Conservation (phyloP, 768 basidiomycete genomes). For the Terana coerulea region DNA sequence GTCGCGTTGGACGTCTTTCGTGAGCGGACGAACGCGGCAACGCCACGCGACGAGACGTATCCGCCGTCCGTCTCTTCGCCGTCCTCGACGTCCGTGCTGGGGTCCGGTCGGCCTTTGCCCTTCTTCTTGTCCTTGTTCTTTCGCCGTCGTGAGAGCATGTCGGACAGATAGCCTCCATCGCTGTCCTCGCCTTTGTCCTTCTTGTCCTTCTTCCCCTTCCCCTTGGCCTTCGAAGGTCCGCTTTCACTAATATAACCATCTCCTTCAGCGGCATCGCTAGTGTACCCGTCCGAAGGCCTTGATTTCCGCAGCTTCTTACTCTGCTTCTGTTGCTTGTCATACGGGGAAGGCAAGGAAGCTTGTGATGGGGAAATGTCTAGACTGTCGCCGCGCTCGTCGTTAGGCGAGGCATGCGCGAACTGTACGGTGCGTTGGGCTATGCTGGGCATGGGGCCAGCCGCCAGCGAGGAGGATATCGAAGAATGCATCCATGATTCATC, state of each 20-base stretch:
- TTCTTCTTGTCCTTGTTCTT: conserved; percentile 27
- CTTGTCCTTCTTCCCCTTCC: conserved; percentile 22
- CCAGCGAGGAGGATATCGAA: not conserved
- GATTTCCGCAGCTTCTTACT: conserved; percentile 41
- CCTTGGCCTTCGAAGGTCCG: conserved; percentile 27
- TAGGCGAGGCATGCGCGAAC: no score
- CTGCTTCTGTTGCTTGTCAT: no score
- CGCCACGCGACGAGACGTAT: conserved; percentile 24
- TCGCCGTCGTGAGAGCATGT: conserved; percentile 18
- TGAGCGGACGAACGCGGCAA: not conserved
- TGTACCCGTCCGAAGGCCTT: conserved; percentile 40
- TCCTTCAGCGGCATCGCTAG: conserved; percentile 51
- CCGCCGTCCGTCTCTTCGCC: conserved; percentile 32
- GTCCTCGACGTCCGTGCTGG: conserved; percentile 17
- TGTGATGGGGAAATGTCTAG: no score
- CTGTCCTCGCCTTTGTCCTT: conserved; percentile 30
- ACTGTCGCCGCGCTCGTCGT: no score
- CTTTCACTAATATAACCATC: conserved; percentile 40
- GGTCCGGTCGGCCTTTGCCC: conserved; percentile 12
- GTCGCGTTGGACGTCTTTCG: conserved; percentile 6
- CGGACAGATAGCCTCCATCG: conserved; percentile 27
- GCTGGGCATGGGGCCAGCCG: no score
- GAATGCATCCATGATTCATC: conserved; percentile 35
- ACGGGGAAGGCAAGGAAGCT: no score
- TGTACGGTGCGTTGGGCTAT: no score